Evolutionary conservation across 306 rosid genomes (phyloP).

Genomic region (Lathyrus tuberosus): DNA sequence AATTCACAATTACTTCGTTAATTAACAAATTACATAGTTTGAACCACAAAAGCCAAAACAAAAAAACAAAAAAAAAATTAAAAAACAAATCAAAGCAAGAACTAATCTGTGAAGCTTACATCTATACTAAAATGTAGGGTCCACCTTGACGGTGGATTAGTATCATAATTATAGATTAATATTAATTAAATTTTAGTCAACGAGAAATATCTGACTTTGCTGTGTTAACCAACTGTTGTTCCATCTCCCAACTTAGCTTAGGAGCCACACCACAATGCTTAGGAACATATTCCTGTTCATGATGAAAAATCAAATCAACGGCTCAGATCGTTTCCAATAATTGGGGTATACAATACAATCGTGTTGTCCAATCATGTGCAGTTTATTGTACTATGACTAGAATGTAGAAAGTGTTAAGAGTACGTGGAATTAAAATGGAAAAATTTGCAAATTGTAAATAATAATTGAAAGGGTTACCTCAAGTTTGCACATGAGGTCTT

Average conservation of each 20-base stretch:
- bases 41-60: not conserved
- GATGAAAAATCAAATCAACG: conserved; percentile 38
- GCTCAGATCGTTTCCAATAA: conserved; percentile 34
- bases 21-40: conserved; percentile 15
- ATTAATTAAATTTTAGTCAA: conserved; percentile 42
- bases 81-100: not conserved
- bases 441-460: not conserved
- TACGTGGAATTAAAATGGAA: conserved; percentile 9
- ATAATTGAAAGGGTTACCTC: conserved; percentile 57
- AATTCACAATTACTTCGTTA: conserved; percentile 43
- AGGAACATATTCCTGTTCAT: conserved; percentile 67
- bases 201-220: conserved; percentile 80
- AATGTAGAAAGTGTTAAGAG: not conserved
- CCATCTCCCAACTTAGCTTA: conserved; percentile 83
- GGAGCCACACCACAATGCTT: conserved; percentile 66
- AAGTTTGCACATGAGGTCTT: conserved; percentile 85
- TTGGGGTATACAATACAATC: not conserved
- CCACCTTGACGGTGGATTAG: conserved; percentile 28
- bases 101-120: conserved; percentile 33
- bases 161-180: conserved; percentile 15
- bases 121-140: conserved; percentile 43
- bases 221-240: conserved; percentile 61
- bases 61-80: not conserved
- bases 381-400: not conserved
- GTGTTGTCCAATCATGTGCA: conserved; percentile 24